Base-by-base conservation (phyloP, 345 rosid species). In the Moringa oleifera region DNA sequence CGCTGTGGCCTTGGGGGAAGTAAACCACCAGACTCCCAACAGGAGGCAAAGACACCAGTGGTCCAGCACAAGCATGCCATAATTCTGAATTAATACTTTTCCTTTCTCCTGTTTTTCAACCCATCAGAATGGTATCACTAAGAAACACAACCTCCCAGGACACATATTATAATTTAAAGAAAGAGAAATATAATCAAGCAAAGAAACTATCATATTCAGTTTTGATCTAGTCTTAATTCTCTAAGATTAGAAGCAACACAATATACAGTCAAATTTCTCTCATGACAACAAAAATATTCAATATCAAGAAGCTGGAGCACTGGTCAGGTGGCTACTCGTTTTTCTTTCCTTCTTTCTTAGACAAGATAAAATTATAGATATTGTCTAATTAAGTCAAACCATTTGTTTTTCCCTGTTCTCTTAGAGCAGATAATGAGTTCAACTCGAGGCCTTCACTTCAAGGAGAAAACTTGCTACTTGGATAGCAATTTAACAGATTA, bases 61-160 rank as follows among this genome's bases (percentile, higher is more conserved):
- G 97, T 25, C 97, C 97, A 18, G 97, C 97, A 77, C 97, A 90
- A 52, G 97, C 97, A 65, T 90, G 97, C 97, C 97, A 90, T 25
- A 90, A 77, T 63, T 90, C 97, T 16, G 97, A 88, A 72, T 90
- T 88, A 72, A 90, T 72, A 59, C 80, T 81, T 71, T 84, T 84
- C 77, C 79, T 85, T 56, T 90, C 97, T 63, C 90, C 97, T 87
- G 79, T 71, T 12, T 54, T 1, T 23, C 70, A 71, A 28, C 71
- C 53, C 12, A 41, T 9, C 47, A 41, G 47, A 9, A 41, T 7
- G 47, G 12, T 7, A 41, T 41, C 47, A 41, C 47, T 41, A 7
- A 41, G 12, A 41, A 41, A 41, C 47, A 41, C 2, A 41, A 41
- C 6, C 47, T 15, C 33, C n/a, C n/a, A n/a, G 8, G 8, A 28